phyloP scores from a whole-genome alignment of 768 basidiomycete species.

The Neoboletus subvelutipes region DNA sequence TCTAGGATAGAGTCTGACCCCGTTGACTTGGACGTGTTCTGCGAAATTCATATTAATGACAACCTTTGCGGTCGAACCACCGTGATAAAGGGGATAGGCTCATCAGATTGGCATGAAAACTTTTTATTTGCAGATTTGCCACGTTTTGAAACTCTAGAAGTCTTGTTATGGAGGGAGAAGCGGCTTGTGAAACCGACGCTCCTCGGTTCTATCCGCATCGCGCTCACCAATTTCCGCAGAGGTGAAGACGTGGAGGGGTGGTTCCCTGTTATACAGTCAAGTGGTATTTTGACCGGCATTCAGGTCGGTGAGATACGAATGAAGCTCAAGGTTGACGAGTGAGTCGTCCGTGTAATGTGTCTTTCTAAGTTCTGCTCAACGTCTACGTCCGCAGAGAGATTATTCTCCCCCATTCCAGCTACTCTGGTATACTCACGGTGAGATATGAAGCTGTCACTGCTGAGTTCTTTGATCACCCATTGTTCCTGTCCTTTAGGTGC shows the following conservation, averaged over 20 bases:
- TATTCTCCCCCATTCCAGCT: conserved; percentile 67
- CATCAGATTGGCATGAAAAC: conserved; percentile 80
- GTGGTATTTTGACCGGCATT: conserved; percentile 46
- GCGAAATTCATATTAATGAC: conserved; percentile 74
- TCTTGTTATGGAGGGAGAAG: conserved; percentile 71
- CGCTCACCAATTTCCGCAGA: conserved; percentile 68
- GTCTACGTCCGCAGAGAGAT: conserved; percentile 61
- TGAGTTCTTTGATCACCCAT: neutral
- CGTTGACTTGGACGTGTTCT: conserved; percentile 69
- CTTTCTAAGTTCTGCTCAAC: conserved; percentile 6
- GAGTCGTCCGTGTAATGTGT: conserved; percentile 22
- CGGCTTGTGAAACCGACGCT: conserved; percentile 52
- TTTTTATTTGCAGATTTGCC: conserved; percentile 77
- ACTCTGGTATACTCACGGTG: conserved; percentile 60
- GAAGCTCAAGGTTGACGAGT: conserved; percentile 77
- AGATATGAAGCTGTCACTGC: conserved; percentile 13
- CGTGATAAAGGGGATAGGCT: conserved; percentile 61
- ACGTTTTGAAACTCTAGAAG: conserved; percentile 68
- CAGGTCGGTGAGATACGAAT: conserved; percentile 77
- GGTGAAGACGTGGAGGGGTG: conserved; percentile 79
- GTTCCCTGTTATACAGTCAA: conserved; percentile 69
- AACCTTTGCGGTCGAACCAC: conserved; percentile 72
- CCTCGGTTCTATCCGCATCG: conserved; percentile 63
- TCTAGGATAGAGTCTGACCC: conserved; percentile 45
- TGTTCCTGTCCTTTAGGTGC: conserved; percentile 12